A percentile compares a stretch with the other conserved stretches of the same genome.
Evolutionary conservation across 2,329 filamentous ascomycete species (phyloP).

Genomic region (Pochonia chlamydosporia): DNA sequence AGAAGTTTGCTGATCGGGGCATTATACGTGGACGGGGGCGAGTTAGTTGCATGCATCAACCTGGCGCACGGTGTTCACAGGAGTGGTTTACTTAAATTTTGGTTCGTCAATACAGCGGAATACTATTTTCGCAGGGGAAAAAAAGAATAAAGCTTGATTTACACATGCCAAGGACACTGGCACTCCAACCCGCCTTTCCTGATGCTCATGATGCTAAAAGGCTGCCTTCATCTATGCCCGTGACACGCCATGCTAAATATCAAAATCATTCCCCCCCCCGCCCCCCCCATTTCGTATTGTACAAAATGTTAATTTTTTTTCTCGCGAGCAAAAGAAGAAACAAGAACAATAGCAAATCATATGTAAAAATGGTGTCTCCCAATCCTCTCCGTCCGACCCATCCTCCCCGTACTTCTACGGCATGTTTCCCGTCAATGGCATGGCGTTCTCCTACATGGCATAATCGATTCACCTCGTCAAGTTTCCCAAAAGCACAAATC

Average conservation of each 20-base stretch:
- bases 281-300: constrained; percentile 1
- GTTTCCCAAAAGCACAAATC: constrained; percentile 9
- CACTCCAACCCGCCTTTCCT: not conserved
- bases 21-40: too few relatives aligned
- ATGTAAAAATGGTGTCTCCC: not conserved
- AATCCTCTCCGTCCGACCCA: not conserved
- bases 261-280: not conserved
- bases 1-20: too few relatives aligned
- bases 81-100: not conserved
- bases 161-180: not conserved
- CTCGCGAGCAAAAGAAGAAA: not conserved
- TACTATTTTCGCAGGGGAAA: not conserved
- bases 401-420: not conserved
- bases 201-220: constrained; percentile 2
- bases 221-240: not conserved
- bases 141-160: not conserved
- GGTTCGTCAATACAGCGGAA: too few relatives aligned
- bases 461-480: not conserved
- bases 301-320: constrained; percentile 1
- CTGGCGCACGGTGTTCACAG: not conserved
- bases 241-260: not conserved
- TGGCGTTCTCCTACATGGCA: constrained; percentile 1
- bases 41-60: not conserved
- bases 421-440: not conserved
- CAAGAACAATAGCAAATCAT: not conserved